These are phyloP conservation scores for Cytidiella melzeri DNA, from an alignment of 768 basidiomycete species.

Conservation along the genomic window DNA sequence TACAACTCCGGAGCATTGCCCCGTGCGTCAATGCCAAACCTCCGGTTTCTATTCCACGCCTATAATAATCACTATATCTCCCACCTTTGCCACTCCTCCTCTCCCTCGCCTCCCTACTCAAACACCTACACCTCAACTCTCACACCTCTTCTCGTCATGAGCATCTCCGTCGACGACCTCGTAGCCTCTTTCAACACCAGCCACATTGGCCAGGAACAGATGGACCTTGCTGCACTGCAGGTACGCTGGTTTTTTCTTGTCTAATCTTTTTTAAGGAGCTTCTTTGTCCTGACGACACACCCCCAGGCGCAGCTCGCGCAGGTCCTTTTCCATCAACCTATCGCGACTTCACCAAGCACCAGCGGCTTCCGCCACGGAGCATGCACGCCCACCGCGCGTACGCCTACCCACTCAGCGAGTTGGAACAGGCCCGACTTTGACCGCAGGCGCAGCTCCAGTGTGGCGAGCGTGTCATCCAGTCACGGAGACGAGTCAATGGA, in stretches of 20 bases:
- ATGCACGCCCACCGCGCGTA: constrained; percentile 19
- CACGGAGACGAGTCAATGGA: constrained; percentile 24
- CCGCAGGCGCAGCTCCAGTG: constrained; percentile 25
- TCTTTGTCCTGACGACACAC: constrained; percentile 3
- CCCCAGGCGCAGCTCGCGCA: constrained; percentile 41
- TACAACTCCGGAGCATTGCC: too few relatives aligned
- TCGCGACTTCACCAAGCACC: constrained; percentile 12
- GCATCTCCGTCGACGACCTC: constrained; percentile 44
- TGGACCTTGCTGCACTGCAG: constrained; percentile 43
- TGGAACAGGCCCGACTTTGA: constrained; percentile 20
- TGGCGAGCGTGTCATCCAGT: constrained; percentile 13
- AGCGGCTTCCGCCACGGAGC: constrained; percentile 18
- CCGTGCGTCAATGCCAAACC: constrained; percentile 1
- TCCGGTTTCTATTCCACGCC: not conserved
- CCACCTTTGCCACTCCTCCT: not conserved
- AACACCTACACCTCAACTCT: too few relatives aligned
- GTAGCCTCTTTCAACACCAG: constrained; percentile 39
- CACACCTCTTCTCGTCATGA: too few relatives aligned
- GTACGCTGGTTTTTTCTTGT: constrained; percentile 24
- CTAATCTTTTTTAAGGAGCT: not conserved
- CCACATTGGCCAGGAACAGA: constrained; percentile 50
- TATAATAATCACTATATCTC: not conserved
- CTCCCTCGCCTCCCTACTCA: not conserved
- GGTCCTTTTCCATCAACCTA: constrained; percentile 32
- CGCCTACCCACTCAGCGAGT: constrained; percentile 19